A percentile compares a stretch with the other conserved stretches of the same genome.
Evolutionary conservation across 768 basidiomycete species (phyloP).

Genomic region (Russula sp.): DNA sequence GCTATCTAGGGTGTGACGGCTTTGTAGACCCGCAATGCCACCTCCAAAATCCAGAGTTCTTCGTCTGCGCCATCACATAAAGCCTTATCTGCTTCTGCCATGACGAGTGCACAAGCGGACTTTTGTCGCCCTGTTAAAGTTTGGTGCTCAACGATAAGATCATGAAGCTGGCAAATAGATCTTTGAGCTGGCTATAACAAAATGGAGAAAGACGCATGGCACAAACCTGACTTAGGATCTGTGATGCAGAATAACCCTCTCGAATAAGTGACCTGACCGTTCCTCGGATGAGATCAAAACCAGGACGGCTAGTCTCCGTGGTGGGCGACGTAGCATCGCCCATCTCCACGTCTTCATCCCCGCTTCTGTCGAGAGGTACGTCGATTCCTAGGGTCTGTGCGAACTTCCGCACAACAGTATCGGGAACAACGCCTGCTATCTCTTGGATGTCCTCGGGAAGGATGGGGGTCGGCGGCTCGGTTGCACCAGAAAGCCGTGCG

Average conservation of each 20-base stretch:
- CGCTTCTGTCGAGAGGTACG: conserved; percentile 31
- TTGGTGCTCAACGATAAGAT: conserved; percentile 79
- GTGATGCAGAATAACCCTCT: conserved; percentile 90
- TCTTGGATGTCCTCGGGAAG: conserved; percentile 82
- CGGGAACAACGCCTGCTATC: conserved; percentile 93
- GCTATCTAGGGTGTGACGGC: conserved; percentile 35
- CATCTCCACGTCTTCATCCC: conserved; percentile 47
- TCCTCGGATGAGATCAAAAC: conserved; percentile 57
- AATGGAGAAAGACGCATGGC: conserved; percentile 14
- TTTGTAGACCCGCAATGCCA: conserved; percentile 74
- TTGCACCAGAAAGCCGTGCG: conserved; percentile 74
- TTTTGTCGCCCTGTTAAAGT: conserved; percentile 77
- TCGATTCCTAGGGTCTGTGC: conserved; percentile 71
- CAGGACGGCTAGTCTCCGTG: conserved; percentile 30
- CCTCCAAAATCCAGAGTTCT: conserved; percentile 89
- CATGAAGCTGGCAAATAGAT: conserved; percentile 64
- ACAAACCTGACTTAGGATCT: conserved; percentile 80
- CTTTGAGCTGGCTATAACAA: conserved; percentile 26
- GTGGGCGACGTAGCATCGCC: conserved; percentile 24
- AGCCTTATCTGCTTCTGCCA: conserved; percentile 95
- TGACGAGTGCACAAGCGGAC: conserved; percentile 67
- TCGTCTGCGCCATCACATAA: conserved; percentile 96
- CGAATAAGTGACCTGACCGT: conserved; percentile 74
- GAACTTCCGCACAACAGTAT: conserved; percentile 60
- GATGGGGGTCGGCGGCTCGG: conserved; percentile 66